Conservation (phyloP, 2,329 filamentous ascomycete species). For the Neocucurbitaria cava region DNA sequence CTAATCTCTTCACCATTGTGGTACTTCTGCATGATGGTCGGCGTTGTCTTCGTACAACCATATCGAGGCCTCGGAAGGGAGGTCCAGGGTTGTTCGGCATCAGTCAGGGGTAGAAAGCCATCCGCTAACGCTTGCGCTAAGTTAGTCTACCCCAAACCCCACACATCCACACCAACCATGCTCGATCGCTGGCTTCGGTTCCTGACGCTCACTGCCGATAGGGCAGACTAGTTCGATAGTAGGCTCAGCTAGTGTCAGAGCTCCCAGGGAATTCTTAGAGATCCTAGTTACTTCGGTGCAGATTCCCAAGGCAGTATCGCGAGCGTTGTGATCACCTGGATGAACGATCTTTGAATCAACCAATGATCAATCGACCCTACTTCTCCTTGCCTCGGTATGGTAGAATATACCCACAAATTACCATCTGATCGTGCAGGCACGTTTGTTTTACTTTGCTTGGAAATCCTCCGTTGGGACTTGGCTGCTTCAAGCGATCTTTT, state of each 20-base stretch:
- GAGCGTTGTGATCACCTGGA: background rate
- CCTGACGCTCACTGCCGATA: background rate
- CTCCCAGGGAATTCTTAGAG: background rate
- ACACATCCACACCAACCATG: background rate
- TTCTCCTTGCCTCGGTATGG: background rate
- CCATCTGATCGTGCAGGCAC: background rate
- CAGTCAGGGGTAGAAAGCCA: conserved; percentile 1
- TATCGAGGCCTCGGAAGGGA: conserved; percentile 1
- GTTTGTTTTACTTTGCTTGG: no score
- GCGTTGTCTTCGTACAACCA: background rate
- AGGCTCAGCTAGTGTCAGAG: background rate
- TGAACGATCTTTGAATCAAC: background rate
- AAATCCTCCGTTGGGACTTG: background rate
- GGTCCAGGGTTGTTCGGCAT: conserved; percentile 1
- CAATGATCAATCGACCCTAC: background rate
- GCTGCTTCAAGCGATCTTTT: background rate
- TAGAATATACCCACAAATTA: background rate
- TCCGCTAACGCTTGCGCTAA: background rate
- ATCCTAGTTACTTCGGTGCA: background rate
- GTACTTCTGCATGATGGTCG: background rate
- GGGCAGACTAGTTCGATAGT: background rate
- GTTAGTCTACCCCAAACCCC: background rate
- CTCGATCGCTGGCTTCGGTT: background rate
- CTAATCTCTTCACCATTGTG: background rate
- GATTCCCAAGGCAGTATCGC: background rate